Percentiles rank a stretch among this genome's conserved stretches.
phyloP scores from a whole-genome alignment of 1,284 basidiomycete genomes.

The Ustilago loliicola region DNA sequence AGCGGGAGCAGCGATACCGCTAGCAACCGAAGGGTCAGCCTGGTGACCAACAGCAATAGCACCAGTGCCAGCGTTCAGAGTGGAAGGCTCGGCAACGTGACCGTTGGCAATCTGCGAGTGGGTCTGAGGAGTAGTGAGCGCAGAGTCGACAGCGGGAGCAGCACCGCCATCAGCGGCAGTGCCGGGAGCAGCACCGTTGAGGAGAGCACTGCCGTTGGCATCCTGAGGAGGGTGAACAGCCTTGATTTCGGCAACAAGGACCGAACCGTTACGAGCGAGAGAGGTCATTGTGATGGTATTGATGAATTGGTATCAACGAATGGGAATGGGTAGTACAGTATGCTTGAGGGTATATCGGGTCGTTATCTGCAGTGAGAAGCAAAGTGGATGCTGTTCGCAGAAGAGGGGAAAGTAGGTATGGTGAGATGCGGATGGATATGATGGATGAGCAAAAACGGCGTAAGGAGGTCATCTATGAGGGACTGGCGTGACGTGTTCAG shows the following conservation, averaged over 20 bases:
- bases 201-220: conserved; percentile 15
- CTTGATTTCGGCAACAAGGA: conserved; percentile 57
- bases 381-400: conserved; percentile 2
- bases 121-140: conserved; percentile 28
- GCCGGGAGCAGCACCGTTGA: conserved; percentile 25
- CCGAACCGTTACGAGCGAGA: conserved; percentile 50
- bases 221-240: conserved; percentile 33
- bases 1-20: conserved; percentile 16
- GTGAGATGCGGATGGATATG: neutral
- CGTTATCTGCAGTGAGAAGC: neutral
- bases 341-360: conserved; percentile 4
- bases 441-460: neutral
- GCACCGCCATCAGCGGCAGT: conserved; percentile 33
- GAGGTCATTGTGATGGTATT: conserved; percentile 34
- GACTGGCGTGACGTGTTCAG: conserved; percentile 2
- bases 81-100: conserved; percentile 33
- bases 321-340: too few species aligned
- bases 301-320: conserved; percentile 12
- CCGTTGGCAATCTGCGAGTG: conserved; percentile 22
- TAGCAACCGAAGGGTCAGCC: conserved; percentile 40
- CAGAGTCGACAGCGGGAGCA: conserved; percentile 41
- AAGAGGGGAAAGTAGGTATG: neutral
- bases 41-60: conserved; percentile 29
- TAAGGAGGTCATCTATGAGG: neutral
- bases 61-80: conserved; percentile 40